Evolutionary conservation across 208 protist genomes (phyloP), one percentile per base, ranked within the genome.

Genomic region (Phytomonas francai): DNA sequence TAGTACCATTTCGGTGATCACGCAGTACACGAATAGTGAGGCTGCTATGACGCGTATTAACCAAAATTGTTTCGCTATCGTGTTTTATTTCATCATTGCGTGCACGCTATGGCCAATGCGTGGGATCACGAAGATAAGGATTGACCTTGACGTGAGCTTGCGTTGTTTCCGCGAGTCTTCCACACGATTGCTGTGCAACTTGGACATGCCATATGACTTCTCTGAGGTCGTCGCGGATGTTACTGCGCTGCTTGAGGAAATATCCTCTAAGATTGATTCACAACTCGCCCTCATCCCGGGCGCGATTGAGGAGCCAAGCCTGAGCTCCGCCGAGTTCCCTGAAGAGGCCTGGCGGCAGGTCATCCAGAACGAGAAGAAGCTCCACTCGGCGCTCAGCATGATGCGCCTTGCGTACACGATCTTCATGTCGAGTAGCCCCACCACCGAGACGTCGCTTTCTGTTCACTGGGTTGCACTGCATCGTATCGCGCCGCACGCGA

Each of bases 381-480:
- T 96, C 29, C 83, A 79, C 71, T 76, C 81, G 54, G 80, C 83
- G 57, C 69, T 93, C 42, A 88, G 83, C 3, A 93, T 96, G 85
- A 93, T 96, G 90, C 75, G 84, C 22, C 92, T 83, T 62, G 90
- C 90, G 33, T 96, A 93, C 71, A 75, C 79, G 58, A 86, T 77
- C 30, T 96, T 96, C 72, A 93, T 93, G 88, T 87, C 87, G 49
- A 92, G 85, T 61, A 73, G 83, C 51, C 80, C 81, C 22, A 84
- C 85, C 76, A 33, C 74, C 28, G 71, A 61, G 32, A 74, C 71
- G 14, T 29, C 5, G 14, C 62, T 93, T 29, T 91, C 84, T 31
- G 85, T 96, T 42, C 90, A 96, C 77, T 96, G 90, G 90, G 90
- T 96, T 31, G 84, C 93, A 63, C 78, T 96, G 56, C 85, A 91